These are phyloP conservation scores for Stentor coeruleus DNA, from an alignment of 73 alveolate species.

Conservation along the genomic window DNA sequence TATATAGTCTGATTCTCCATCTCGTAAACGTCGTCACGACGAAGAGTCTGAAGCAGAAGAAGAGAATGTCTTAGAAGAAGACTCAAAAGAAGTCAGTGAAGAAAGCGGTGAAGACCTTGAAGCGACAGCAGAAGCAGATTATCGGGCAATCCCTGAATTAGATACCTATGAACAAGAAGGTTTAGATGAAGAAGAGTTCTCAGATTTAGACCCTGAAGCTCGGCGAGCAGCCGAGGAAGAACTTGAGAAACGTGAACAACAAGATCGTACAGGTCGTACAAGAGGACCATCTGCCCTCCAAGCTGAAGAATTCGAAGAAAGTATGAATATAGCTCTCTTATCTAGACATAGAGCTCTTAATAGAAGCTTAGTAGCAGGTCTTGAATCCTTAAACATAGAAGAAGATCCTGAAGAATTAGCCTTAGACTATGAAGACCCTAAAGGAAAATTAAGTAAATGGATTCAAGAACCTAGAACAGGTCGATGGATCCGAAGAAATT, in stretches of 20 bases:
- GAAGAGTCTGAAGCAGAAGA: conserved; percentile 36
- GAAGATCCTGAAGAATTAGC: conserved; percentile 66
- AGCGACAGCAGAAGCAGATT: conserved; percentile 73
- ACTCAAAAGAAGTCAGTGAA: conserved; percentile 28
- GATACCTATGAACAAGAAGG: conserved; percentile 91
- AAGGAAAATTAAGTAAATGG: conserved; percentile 94
- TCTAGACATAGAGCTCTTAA: conserved; percentile 13
- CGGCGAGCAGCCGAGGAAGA: conserved; percentile 84
- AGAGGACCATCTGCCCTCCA: conserved; percentile 81
- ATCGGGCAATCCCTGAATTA: conserved; percentile 76
- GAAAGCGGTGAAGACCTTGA: conserved; percentile 57
- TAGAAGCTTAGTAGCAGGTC: background rate
- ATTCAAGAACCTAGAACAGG: conserved; percentile 84
- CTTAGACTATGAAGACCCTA: conserved; percentile 87
- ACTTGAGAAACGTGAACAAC: conserved; percentile 66
- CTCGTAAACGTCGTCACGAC: background rate
- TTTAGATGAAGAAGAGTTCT: conserved; percentile 74
- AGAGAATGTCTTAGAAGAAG: conserved; percentile 31
- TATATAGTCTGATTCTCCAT: conserved; percentile 19
- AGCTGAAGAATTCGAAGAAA: conserved; percentile 63
- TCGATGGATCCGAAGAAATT: conserved; percentile 81
- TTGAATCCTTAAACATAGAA: conserved; percentile 36
- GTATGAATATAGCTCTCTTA: conserved; percentile 38
- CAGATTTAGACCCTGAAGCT: conserved; percentile 71
- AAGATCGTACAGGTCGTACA: conserved; percentile 42